Base-by-base conservation (phyloP, 2,329 filamentous ascomycete species). In the Exophiala sp. region DNA sequence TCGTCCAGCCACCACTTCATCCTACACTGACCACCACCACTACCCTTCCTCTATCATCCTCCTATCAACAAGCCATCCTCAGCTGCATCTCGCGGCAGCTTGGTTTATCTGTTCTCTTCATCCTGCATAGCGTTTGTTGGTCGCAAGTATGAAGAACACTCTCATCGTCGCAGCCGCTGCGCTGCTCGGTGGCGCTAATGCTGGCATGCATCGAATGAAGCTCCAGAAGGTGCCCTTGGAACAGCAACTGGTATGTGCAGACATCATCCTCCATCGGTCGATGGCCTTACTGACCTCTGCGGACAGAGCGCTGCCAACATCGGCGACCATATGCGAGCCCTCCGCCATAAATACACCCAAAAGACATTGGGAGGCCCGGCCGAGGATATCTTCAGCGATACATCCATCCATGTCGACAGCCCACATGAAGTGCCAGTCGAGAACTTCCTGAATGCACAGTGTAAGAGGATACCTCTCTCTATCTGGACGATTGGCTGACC, bases 371-470 rank as follows among this genome's bases (percentile, higher is more conserved):
- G 90, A 59, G 70, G 82, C 63, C 83, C 86, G 58, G 85, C 88
- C 62, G 73, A 78, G 65, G 80, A 90, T 60, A 82, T 94, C 70
- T 94, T 95, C 78, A 83, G 83, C 67, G 80, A 86, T 62, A 79
- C 82, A 50, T 79, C 82, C 45, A 72, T 87, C 65, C 76, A 84
- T 60, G 71, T 75, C 49, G 78, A 86, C 51, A 73, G 74, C 53
- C 56, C 49, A 22, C 91, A 97, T 72, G 81, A 83, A 50, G 86
- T 98, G 35, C 87, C 91, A 51, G 83, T 98, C 63, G 87, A 82
- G 73, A 98, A 98, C 82, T 98, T 96, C 76, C 76, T 97, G 76
- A 98, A 98, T 67, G 93, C 93, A 52, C 93, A 98, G 74, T 98
- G 90, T 95, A 84, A 66, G 86, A 74, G 83, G 65, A 86, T 74